These are phyloP conservation scores for Neurospora sp. DNA, from an alignment of 2,329 filamentous ascomycete genomes.

Conservation along the genomic window DNA sequence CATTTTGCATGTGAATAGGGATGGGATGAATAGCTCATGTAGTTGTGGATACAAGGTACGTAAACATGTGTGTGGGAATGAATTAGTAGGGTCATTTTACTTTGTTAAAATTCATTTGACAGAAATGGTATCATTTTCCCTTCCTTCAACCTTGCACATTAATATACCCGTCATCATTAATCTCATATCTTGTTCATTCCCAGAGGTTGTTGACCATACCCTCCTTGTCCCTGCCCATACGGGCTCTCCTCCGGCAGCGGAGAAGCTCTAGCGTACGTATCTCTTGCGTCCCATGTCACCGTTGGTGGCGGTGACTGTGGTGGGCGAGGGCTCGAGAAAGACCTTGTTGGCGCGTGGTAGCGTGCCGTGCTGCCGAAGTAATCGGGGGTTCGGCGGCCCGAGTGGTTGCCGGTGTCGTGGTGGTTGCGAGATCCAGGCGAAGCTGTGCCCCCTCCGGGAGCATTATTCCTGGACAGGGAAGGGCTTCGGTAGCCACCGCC, in stretches of 20 bases:
- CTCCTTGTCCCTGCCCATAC: slow-evolving; percentile 13
- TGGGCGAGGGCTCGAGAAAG: slow-evolving; percentile 45
- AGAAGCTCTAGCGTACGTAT: slow-evolving; percentile 31
- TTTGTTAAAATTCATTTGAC: slow-evolving; percentile 1
- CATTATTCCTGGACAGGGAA: slow-evolving; percentile 11
- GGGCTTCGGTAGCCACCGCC: slow-evolving; percentile 9
- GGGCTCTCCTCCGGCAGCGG: slow-evolving; percentile 20
- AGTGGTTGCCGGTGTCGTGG: slow-evolving; percentile 11
- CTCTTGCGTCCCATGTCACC: slow-evolving; percentile 33
- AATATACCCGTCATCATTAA: not conserved
- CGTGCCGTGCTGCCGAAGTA: slow-evolving; percentile 45
- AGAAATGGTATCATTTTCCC: not conserved
- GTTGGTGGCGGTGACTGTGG: slow-evolving; percentile 21
- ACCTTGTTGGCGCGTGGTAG: slow-evolving; percentile 44
- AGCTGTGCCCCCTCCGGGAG: not conserved
- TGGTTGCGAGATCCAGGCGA: slow-evolving; percentile 2
- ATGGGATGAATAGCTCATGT: not conserved
- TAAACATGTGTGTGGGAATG: not conserved
- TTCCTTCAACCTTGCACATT: not conserved
- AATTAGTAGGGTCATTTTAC: slow-evolving; percentile 3
- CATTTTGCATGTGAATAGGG: not conserved
- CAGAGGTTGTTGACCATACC: slow-evolving; percentile 36
- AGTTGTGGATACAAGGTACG: not conserved
- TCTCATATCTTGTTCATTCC: slow-evolving; percentile 46
- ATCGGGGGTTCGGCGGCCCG: slow-evolving; percentile 40